phyloP scores from a whole-genome alignment of 345 rosid genomes.

The Lumnitzera littorea region DNA sequence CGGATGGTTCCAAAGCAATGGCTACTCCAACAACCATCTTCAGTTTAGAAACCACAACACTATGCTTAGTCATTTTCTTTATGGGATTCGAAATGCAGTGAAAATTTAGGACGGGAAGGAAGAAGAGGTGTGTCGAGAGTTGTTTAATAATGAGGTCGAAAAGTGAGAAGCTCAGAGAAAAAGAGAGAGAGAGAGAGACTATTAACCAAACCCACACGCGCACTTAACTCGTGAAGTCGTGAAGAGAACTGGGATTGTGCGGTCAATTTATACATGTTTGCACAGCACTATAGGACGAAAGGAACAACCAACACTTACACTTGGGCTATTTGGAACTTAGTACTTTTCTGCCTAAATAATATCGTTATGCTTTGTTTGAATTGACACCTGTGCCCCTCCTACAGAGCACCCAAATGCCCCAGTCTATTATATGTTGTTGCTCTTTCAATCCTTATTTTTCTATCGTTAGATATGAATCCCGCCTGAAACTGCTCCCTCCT shows the following conservation, averaged over 20 bases:
- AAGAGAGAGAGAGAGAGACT: background rate
- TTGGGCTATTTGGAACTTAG: too few relatives aligned
- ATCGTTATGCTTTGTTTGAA: too few relatives aligned
- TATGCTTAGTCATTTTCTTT: constrained; percentile 55
- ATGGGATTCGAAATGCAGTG: constrained; percentile 13
- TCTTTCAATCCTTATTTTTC: too few relatives aligned
- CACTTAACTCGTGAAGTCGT: background rate
- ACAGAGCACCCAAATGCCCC: too few relatives aligned
- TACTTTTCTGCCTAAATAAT: too few relatives aligned
- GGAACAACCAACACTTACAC: background rate
- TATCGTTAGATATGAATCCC: too few relatives aligned
- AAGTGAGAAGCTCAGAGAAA: constrained; percentile 3
- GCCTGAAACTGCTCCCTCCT: too few relatives aligned
- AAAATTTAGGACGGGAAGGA: constrained; percentile 21
- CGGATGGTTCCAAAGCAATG: constrained; percentile 29
- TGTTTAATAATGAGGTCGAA: constrained; percentile 26
- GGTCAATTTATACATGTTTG: constrained; percentile 7
- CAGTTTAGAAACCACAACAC: constrained; percentile 49
- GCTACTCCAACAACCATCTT: constrained; percentile 32
- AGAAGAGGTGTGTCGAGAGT: constrained; percentile 10
- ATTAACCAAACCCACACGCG: constrained; percentile 17
- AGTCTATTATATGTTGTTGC: too few relatives aligned
- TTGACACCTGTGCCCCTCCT: too few relatives aligned
- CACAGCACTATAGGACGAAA: background rate
- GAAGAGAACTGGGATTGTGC: too few relatives aligned